A percentile compares a stretch with the other conserved stretches of the same genome.
phyloP scores from a whole-genome alignment of 345 rosid genomes.

The Aquilaria malaccensis region DNA sequence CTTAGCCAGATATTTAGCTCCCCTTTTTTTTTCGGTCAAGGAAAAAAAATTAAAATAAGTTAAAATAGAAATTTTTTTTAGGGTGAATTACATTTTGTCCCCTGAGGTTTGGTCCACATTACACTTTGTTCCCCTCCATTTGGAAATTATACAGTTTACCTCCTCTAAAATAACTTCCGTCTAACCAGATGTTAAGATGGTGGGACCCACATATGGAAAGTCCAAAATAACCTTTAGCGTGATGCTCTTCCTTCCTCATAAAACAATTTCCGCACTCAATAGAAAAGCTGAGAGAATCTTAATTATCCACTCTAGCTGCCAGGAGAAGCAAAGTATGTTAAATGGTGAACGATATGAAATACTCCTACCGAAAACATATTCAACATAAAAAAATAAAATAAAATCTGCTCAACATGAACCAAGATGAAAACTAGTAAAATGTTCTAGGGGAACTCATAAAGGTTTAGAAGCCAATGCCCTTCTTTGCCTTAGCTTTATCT shows the following conservation, averaged over 20 bases:
- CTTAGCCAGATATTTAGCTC: constrained; percentile 70
- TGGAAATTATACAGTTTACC: too few species aligned
- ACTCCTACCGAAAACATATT: constrained; percentile 22
- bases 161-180: too few species aligned
- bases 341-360: constrained; percentile 31
- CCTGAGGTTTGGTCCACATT: too few species aligned
- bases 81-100: too few species aligned
- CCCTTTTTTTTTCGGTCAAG: constrained; percentile 22
- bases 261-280: constrained; percentile 28
- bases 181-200: too few species aligned
- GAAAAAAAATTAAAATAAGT: constrained; percentile 1
- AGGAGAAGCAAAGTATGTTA: constrained; percentile 68
- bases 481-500: constrained; percentile 89
- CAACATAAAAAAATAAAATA: constrained; percentile 9
- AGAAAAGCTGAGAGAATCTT: constrained; percentile 75
- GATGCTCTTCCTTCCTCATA: too few species aligned
- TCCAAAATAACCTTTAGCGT: too few species aligned
- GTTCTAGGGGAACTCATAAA: constrained; percentile 14
- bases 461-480: constrained; percentile 49
- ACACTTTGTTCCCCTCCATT: too few species aligned
- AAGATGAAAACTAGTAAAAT: constrained; percentile 20
- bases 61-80: neutral
- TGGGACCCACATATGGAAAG: too few species aligned
- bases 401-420: constrained; percentile 14
- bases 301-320: constrained; percentile 83